Evolutionary conservation across 305 asterid genomes (phyloP).

Genomic region (Solanum hybrid): DNA sequence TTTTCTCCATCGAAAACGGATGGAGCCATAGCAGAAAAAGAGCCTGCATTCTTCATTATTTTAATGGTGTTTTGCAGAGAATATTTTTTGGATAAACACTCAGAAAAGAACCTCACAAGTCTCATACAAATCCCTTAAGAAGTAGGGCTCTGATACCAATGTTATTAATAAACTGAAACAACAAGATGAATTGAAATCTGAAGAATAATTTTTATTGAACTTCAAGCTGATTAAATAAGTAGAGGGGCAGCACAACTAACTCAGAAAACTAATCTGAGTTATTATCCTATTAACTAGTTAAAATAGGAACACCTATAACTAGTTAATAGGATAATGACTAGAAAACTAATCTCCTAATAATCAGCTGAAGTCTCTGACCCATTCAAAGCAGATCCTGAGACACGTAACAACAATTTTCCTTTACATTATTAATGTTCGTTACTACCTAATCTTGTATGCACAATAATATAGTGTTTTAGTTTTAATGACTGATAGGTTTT

Average conservation of each 20-base stretch:
- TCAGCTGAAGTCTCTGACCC: background rate
- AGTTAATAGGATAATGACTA: background rate
- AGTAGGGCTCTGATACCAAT: background rate
- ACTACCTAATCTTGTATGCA: no score
- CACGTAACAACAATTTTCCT: background rate
- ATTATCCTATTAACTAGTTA: no score
- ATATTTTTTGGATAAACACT: background rate
- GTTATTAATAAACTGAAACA: background rate
- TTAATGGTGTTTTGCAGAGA: background rate
- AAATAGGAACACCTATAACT: background rate
- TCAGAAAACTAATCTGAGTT: background rate
- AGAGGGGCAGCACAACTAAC: background rate
- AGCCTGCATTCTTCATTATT: background rate
- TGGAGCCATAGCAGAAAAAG: background rate
- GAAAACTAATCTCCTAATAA: background rate
- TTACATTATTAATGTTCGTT: no score
- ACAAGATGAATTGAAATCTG: background rate
- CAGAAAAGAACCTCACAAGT: background rate
- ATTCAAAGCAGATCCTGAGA: background rate
- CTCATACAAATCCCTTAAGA: background rate
- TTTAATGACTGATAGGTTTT: no score
- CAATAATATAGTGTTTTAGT: no score
- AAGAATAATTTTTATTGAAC: background rate
- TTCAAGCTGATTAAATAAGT: background rate
- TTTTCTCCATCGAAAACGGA: background rate